phyloP scores from a whole-genome alignment of 1,139 yeast species.

The Sugiyamaella xylanicola region DNA sequence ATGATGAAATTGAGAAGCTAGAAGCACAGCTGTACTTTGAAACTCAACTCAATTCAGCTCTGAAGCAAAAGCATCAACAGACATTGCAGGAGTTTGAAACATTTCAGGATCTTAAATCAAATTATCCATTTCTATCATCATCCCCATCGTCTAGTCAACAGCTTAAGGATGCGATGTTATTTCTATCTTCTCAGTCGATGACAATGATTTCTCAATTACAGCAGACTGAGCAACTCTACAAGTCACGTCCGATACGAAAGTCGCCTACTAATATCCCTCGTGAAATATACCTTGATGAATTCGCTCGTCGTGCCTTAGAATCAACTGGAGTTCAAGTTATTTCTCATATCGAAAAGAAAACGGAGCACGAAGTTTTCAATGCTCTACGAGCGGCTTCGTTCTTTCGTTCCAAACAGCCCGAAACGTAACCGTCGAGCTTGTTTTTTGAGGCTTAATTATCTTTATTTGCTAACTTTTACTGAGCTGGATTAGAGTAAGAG shows the following conservation, averaged over 20 bases:
- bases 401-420: not conserved
- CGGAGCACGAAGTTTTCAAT: conserved; percentile 5
- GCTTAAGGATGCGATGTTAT: conserved; percentile 55
- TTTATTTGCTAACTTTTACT: not conserved
- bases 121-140: conserved; percentile 45
- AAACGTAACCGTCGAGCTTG: not conserved
- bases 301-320: conserved; percentile 28
- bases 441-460: not conserved
- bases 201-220: conserved; percentile 25
- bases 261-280: conserved; percentile 17
- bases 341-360: conserved; percentile 1
- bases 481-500: not conserved
- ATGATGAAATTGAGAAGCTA: conserved; percentile 45
- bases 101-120: conserved; percentile 44
- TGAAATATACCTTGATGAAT: conserved; percentile 29
- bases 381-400: conserved; percentile 10
- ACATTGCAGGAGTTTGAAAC: conserved; percentile 45
- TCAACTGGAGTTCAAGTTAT: conserved; percentile 20
- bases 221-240: conserved; percentile 12
- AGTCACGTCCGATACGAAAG: conserved; percentile 1
- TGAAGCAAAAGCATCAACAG: conserved; percentile 48
- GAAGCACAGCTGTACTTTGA: conserved; percentile 51
- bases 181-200: conserved; percentile 44
- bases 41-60: conserved; percentile 48
- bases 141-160: conserved; percentile 40